These are phyloP conservation scores for Epichloe uncinata DNA, from an alignment of 2,329 filamentous ascomycete species.

Conservation along the genomic window DNA sequence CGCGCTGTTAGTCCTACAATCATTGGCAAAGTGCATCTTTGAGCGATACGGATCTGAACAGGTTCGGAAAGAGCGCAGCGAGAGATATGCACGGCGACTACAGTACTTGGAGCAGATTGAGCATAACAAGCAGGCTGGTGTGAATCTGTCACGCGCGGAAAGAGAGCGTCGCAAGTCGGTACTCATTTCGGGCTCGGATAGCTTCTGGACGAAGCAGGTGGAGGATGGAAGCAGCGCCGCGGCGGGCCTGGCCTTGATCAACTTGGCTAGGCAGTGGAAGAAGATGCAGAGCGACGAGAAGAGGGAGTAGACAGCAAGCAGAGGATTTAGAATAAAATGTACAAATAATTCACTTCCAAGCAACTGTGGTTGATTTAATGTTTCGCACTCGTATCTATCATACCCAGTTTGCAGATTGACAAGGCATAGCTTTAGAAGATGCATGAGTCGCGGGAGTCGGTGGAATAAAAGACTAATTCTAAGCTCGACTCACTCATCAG, in stretches of 20 bases:
- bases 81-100: conserved; percentile 24
- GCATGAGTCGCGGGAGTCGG: too few species aligned
- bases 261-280: conserved; percentile 14
- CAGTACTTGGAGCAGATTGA: conserved; percentile 28
- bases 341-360: too few species aligned
- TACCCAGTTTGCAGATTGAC: too few species aligned
- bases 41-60: conserved; percentile 26
- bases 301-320: neutral
- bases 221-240: conserved; percentile 24
- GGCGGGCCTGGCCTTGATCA: conserved; percentile 22
- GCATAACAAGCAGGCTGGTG: conserved; percentile 20
- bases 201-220: conserved; percentile 30
- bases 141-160: conserved; percentile 21
- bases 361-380: too few species aligned
- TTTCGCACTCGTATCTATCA: too few species aligned
- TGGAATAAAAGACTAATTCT: too few species aligned
- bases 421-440: too few species aligned
- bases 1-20: conserved; percentile 49
- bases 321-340: too few species aligned
- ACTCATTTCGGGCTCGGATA: conserved; percentile 18
- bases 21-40: conserved; percentile 22
- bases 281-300: neutral
- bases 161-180: conserved; percentile 25
- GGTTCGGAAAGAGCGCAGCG: conserved; percentile 25
- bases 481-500: too few species aligned